A percentile compares a stretch with the other conserved stretches of the same genome.
Evolutionary conservation across 257 asterid species (phyloP).

Genomic region (Fraxinus cuspidata): DNA sequence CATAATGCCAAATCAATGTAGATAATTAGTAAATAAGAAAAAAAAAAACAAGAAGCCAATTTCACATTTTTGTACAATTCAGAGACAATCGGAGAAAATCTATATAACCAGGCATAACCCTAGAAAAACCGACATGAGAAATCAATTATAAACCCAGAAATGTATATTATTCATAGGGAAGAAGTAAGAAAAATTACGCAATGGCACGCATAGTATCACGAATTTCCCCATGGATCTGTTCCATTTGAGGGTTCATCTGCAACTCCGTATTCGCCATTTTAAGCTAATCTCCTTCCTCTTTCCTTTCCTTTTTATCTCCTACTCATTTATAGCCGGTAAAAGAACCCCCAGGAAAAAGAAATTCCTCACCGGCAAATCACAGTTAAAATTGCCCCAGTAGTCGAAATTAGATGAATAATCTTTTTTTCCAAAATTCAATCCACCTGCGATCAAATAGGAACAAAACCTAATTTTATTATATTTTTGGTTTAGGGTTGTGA

Average conservation of each 20-base stretch:
- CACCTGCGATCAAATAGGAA: neutral
- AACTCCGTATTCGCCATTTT: conserved; percentile 53
- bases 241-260: conserved; percentile 90
- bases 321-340: conserved; percentile 2
- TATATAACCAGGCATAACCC: neutral
- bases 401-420: conserved; percentile 1
- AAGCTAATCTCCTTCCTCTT: conserved; percentile 17
- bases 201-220: conserved; percentile 81
- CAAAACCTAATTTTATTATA: neutral
- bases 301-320: neutral
- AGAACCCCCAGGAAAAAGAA: conserved; percentile 18
- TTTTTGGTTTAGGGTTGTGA: too few species aligned
- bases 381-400: conserved; percentile 9
- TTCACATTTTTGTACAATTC: neutral
- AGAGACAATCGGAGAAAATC: neutral
- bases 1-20: neutral
- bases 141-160: conserved; percentile 3
- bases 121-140: neutral
- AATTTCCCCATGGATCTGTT: conserved; percentile 94
- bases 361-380: conserved; percentile 30
- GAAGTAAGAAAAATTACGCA: conserved; percentile 51
- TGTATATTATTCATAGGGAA: neutral
- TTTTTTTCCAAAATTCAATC: neutral
- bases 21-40: neutral
- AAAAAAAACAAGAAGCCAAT: neutral